Conservation (phyloP, 2,329 filamentous ascomycete species). For the Diaporthe aspalathi region DNA sequence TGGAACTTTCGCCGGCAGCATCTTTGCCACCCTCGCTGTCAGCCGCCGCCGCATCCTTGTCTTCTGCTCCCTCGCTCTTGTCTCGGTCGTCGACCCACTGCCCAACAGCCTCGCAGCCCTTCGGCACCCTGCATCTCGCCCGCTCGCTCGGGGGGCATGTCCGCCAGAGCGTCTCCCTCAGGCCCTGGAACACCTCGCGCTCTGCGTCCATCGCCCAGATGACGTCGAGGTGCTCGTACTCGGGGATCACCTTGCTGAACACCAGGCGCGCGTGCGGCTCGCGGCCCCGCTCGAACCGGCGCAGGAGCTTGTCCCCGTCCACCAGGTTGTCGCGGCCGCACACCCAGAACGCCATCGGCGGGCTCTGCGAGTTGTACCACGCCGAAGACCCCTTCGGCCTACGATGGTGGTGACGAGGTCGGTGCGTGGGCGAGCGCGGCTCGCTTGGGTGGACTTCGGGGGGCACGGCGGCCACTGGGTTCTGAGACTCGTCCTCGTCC, state of each 20-base stretch:
- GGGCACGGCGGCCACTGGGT: slow-evolving; percentile 36
- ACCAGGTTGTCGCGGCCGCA: slow-evolving; percentile 86
- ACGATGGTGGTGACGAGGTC: slow-evolving; percentile 48
- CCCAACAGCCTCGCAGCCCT: slow-evolving; percentile 67
- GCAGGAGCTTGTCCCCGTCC: slow-evolving; percentile 79
- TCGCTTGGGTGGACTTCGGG: slow-evolving; percentile 25
- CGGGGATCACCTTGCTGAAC: slow-evolving; percentile 83
- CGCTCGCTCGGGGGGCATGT: slow-evolving; percentile 68
- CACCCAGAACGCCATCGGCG: slow-evolving; percentile 90
- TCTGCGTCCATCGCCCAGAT: slow-evolving; percentile 93
- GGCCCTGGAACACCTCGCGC: slow-evolving; percentile 83
- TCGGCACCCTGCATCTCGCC: slow-evolving; percentile 70
- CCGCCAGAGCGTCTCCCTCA: slow-evolving; percentile 86
- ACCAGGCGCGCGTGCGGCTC: slow-evolving; percentile 87
- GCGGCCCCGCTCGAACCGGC: slow-evolving; percentile 78
- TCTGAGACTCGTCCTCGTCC: slow-evolving; percentile 60
- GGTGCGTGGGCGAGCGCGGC: slow-evolving; percentile 38
- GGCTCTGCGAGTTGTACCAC: slow-evolving; percentile 85
- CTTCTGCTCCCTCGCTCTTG: slow-evolving; percentile 27
- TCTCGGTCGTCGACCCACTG: slow-evolving; percentile 50
- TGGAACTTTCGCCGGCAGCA: slow-evolving; percentile 35
- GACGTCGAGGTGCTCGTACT: slow-evolving; percentile 94
- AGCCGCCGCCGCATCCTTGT: slow-evolving; percentile 44
- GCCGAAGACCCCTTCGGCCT: slow-evolving; percentile 65
- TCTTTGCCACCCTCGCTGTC: neutral